Conservation (phyloP, 257 asterid species). For the Nicotiana benthamiana region DNA sequence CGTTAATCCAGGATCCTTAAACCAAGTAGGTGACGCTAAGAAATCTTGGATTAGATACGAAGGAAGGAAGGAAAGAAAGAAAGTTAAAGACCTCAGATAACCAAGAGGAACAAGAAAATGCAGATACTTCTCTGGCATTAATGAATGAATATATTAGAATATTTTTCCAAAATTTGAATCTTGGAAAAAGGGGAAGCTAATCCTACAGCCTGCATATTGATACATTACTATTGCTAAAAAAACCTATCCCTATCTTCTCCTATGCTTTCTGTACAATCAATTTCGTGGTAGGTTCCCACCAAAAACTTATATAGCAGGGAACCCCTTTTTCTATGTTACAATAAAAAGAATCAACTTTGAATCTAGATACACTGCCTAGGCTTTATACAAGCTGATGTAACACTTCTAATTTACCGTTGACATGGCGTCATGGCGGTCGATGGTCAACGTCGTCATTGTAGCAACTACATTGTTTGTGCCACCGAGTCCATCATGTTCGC, state of each 20-base stretch:
- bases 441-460: not conserved
- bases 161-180: constrained; percentile 9
- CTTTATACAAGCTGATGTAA: constrained; percentile 6
- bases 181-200: constrained; percentile 4
- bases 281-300: constrained; percentile 29
- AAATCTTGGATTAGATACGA: not conserved
- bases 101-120: not conserved
- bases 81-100: not conserved
- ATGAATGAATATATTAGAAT: not conserved
- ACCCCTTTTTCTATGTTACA: constrained; percentile 22
- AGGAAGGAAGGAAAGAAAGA: not conserved
- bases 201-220: constrained; percentile 26
- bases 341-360: constrained; percentile 4
- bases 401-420: constrained; percentile 10
- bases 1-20: not conserved
- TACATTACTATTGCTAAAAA: not conserved
- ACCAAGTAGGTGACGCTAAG: not conserved
- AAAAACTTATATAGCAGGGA: constrained; percentile 25
- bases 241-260: not conserved
- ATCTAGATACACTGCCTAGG: constrained; percentile 2
- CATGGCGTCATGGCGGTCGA: not conserved
- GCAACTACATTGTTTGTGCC: not conserved
- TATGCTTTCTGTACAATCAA: constrained; percentile 44
- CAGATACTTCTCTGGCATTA: not conserved
- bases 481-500: not conserved